Conservation (phyloP, 2,329 filamentous ascomycete genomes). For the Aquanectria penicillioides region DNA sequence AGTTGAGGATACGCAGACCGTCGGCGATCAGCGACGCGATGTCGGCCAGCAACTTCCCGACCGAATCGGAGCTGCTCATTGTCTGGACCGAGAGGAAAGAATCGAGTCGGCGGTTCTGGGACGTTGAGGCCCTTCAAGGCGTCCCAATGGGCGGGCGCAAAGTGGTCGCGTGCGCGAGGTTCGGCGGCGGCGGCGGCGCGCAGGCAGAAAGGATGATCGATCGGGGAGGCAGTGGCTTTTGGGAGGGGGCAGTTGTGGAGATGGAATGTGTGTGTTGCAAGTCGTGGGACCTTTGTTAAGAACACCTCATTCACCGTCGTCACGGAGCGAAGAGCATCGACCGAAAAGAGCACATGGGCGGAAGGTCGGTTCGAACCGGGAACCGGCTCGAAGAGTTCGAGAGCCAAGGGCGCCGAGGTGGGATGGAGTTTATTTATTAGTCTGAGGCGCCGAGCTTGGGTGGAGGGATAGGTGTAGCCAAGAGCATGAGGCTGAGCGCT, state of each 20-base stretch:
- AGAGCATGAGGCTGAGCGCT: slow-evolving; percentile 41
- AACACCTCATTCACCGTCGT: slow-evolving; percentile 41
- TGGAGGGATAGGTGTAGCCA: slow-evolving; percentile 18
- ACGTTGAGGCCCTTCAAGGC: slow-evolving; percentile 14
- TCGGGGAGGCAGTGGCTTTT: background rate
- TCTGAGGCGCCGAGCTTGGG: slow-evolving; percentile 10
- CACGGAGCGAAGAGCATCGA: slow-evolving; percentile 40
- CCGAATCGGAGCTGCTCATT: slow-evolving; percentile 59
- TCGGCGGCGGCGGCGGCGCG: too few species aligned
- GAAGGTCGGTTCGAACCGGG: slow-evolving; percentile 35
- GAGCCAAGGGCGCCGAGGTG: slow-evolving; percentile 27
- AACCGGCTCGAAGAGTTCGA: slow-evolving; percentile 20
- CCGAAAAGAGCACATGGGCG: slow-evolving; percentile 39
- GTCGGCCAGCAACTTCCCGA: slow-evolving; percentile 67
- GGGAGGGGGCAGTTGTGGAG: background rate
- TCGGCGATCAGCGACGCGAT: slow-evolving; percentile 66
- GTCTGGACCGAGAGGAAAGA: slow-evolving; percentile 30
- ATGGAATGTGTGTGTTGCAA: too few species aligned
- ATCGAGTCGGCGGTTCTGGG: slow-evolving; percentile 5
- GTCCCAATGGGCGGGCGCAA: slow-evolving; percentile 15
- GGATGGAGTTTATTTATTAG: slow-evolving; percentile 19
- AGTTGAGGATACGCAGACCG: slow-evolving; percentile 62
- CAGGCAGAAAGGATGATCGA: background rate
- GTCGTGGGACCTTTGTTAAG: too few species aligned
- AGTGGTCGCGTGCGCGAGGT: slow-evolving; percentile 29